phyloP scores from a whole-genome alignment of 83 land plant genomes.

The Picea abies region DNA sequence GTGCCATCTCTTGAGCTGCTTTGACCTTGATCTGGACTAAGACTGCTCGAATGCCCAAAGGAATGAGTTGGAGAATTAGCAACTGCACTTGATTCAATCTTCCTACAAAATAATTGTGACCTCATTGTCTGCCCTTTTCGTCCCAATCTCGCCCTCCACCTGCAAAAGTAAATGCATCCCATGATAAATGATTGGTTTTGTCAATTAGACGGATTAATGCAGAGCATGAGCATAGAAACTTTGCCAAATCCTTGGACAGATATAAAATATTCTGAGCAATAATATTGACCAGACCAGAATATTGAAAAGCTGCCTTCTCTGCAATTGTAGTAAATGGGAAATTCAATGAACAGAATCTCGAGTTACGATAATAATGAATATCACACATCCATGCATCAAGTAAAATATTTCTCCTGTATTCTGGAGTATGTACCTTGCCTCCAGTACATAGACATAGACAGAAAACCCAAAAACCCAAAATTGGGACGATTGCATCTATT shows the following conservation, averaged over 20 bases:
- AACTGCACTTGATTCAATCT: not conserved
- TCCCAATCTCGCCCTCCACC: not conserved
- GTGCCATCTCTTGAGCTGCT: not conserved
- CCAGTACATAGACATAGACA: too few species aligned
- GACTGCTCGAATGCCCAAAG: not conserved
- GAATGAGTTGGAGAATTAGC: not conserved
- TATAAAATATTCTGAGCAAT: not conserved
- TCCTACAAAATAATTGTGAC: not conserved
- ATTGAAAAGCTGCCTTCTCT: not conserved
- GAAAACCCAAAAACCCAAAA: too few species aligned
- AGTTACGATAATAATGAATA: too few species aligned
- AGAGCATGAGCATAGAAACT: not conserved
- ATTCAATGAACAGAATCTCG: not conserved
- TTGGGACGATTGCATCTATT: too few species aligned
- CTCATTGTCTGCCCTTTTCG: constrained; percentile 12
- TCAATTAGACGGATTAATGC: not conserved
- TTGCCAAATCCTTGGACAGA: not conserved
- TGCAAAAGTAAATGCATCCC: not conserved
- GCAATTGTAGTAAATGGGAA: not conserved
- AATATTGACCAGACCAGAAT: not conserved
- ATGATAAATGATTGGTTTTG: not conserved
- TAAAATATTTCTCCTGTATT: too few species aligned
- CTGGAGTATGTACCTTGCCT: too few species aligned
- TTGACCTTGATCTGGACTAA: not conserved
- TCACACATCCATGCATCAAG: too few species aligned